These are phyloP conservation scores for Penstemon eatonii DNA, from an alignment of 257 asterid species.

Conservation along the genomic window DNA sequence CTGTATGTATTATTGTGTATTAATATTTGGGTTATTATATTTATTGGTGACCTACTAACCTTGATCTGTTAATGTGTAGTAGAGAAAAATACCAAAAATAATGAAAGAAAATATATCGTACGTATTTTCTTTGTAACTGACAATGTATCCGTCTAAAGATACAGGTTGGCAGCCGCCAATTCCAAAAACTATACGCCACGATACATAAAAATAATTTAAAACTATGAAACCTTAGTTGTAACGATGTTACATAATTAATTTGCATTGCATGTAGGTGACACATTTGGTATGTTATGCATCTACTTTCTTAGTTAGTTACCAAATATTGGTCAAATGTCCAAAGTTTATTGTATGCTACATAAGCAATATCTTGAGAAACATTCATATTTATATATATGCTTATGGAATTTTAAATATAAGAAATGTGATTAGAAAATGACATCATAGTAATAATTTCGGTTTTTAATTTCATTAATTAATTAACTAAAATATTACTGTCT, in stretches of 20 bases:
- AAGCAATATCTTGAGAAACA: too few species aligned
- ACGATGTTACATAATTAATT: not conserved
- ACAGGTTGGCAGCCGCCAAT: constrained; percentile 48
- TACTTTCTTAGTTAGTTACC: not conserved
- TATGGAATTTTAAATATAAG: too few species aligned
- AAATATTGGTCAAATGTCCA: constrained; percentile 11
- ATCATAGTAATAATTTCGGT: too few species aligned
- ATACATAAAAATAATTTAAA: not conserved
- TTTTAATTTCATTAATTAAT: too few species aligned
- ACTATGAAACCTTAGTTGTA: constrained; percentile 4
- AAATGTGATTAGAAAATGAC: too few species aligned
- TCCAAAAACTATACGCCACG: constrained; percentile 27
- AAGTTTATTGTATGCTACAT: not conserved
- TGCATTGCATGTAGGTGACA: not conserved
- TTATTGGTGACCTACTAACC: too few species aligned
- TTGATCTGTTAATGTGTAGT: not conserved
- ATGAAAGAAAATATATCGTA: constrained; percentile 4
- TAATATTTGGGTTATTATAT: too few species aligned
- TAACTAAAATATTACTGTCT: too few species aligned
- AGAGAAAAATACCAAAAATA: not conserved
- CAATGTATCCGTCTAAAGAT: constrained; percentile 37
- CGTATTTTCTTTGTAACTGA: constrained; percentile 25
- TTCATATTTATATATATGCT: too few species aligned
- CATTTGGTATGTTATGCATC: not conserved
- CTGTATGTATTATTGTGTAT: not conserved